phyloP scores from a whole-genome alignment of 2,329 filamentous ascomycete species.

The Akanthomyces muscarius region DNA sequence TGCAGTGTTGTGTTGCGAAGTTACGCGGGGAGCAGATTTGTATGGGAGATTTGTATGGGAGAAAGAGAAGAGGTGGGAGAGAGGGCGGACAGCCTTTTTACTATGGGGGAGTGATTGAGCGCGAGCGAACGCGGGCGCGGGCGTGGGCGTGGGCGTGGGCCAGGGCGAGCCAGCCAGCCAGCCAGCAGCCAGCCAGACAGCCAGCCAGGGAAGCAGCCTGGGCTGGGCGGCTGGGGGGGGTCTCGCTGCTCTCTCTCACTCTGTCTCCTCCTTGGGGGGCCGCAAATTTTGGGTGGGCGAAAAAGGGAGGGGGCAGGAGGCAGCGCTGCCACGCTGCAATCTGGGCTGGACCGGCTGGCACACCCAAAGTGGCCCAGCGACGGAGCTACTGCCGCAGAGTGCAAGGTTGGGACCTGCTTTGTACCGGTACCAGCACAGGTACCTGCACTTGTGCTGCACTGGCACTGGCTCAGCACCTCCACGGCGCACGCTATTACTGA shows the following conservation, averaged over 20 bases:
- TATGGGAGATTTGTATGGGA: constrained; percentile 60
- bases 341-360: constrained; percentile 12
- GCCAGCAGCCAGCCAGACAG: not conserved
- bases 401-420: not conserved
- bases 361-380: constrained; percentile 8
- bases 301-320: not conserved
- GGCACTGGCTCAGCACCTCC: not conserved
- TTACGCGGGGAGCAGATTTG: constrained; percentile 38
- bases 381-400: constrained; percentile 10
- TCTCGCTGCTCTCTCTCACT: not conserved
- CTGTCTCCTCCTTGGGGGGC: not conserved
- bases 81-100: constrained; percentile 58
- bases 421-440: constrained; percentile 10
- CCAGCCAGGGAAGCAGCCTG: not conserved
- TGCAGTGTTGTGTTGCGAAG: constrained; percentile 36
- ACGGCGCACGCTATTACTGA: not conserved
- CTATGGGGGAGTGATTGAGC: constrained; percentile 61
- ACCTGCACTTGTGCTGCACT: constrained; percentile 1
- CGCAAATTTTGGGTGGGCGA: not conserved
- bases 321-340: constrained; percentile 15
- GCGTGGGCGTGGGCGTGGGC: not conserved
- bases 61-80: constrained; percentile 52
- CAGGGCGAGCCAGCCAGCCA: not conserved
- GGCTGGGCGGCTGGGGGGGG: not conserved
- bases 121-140: constrained; percentile 32